Evolutionary conservation across 306 rosid species (phyloP).

Genomic region (Lathyrus sativus): DNA sequence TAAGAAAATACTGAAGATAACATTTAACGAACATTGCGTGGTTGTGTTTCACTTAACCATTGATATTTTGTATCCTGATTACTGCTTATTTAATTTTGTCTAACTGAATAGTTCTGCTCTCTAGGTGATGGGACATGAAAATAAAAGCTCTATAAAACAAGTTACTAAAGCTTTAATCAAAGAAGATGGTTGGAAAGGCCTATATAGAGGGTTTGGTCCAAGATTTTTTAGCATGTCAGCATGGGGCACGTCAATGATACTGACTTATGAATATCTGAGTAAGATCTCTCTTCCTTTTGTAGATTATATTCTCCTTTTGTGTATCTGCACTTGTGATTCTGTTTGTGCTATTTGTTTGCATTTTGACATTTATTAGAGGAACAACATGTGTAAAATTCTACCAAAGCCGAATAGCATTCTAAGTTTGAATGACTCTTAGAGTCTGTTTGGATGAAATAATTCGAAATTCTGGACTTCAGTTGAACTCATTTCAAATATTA

Average conservation of each 20-base stretch:
- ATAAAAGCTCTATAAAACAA: conserved; percentile 64
- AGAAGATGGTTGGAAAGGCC: conserved; percentile 95
- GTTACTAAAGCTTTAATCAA: conserved; percentile 67
- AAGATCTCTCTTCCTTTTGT: conserved; percentile 44
- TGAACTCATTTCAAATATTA: no score
- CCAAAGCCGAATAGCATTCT: not conserved
- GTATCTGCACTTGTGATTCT: conserved; percentile 22
- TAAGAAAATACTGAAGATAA: conserved; percentile 1
- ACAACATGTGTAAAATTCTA: not conserved
- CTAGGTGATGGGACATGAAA: conserved; percentile 80
- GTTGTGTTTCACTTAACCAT: conserved; percentile 12
- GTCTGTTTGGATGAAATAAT: no score
- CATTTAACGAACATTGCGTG: conserved; percentile 5
- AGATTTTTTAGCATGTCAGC: conserved; percentile 94
- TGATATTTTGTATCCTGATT: conserved; percentile 23
- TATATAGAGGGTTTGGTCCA: conserved; percentile 94
- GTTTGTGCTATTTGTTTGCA: not conserved
- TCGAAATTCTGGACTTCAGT: no score
- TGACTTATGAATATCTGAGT: conserved; percentile 93
- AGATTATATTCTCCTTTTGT: conserved; percentile 13
- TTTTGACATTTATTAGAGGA: not conserved
- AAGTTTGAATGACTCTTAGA: not conserved
- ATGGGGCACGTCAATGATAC: conserved; percentile 96
- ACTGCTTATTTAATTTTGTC: conserved; percentile 10
- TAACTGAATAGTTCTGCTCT: conserved; percentile 40